phyloP scores from a whole-genome alignment of 2,329 filamentous ascomycete species.

The Colletotrichum orchidophilum region DNA sequence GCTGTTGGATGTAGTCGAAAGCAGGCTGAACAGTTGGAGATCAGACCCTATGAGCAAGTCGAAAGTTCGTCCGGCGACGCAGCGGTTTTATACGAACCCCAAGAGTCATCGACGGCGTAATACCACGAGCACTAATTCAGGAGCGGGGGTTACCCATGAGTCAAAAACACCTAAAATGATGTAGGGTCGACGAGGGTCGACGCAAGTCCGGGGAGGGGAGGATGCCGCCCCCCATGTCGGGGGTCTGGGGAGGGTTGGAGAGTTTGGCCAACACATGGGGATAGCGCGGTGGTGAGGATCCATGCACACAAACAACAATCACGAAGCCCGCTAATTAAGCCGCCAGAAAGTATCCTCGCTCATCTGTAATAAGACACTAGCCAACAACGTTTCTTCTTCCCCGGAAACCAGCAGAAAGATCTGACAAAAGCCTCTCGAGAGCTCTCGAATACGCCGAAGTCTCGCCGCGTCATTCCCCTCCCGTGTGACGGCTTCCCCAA shows the following conservation, averaged over 20 bases:
- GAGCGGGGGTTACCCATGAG: conserved; percentile 23
- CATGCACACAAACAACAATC: neutral
- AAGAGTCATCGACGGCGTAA: neutral
- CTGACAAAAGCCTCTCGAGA: neutral
- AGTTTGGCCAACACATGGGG: neutral
- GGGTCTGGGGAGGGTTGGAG: neutral
- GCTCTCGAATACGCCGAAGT: conserved; percentile 5
- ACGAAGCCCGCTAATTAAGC: neutral
- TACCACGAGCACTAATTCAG: neutral
- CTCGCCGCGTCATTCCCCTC: neutral
- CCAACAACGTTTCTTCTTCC: neutral
- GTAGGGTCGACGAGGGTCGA: neutral
- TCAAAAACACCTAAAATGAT: conserved; percentile 11
- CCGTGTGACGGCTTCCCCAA: neutral
- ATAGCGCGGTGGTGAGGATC: neutral
- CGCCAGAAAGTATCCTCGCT: neutral
- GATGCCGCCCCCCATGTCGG: neutral
- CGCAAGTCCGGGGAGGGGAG: neutral
- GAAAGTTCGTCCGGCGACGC: neutral
- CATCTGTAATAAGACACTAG: neutral
- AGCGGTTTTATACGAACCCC: conserved; percentile 9
- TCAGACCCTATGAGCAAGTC: too few relatives aligned
- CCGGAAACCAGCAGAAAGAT: too few relatives aligned
- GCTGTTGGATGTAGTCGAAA: neutral
- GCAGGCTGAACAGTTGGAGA: neutral